Evolutionary conservation across 2,329 filamentous ascomycete genomes (phyloP), one percentile per base, ranked within the genome.

Genomic region (Polychaeton citri): DNA sequence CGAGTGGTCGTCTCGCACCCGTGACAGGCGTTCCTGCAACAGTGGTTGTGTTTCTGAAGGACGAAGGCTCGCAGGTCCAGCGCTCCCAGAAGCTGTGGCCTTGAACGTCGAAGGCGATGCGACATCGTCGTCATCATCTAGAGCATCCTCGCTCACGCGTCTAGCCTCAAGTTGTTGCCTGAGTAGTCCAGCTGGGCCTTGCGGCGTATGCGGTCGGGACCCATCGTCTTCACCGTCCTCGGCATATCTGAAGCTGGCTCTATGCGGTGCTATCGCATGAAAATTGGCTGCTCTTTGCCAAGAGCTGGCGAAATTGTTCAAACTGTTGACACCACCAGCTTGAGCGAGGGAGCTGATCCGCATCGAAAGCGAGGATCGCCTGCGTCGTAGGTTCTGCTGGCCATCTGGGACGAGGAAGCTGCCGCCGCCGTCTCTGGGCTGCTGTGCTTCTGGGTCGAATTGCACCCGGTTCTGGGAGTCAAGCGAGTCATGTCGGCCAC

Each of bases 201-300:
- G n/a, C n/a, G n/a, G n/a, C n/a, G n/a, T n/a, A n/a, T n/a, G n/a
- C n/a, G n/a, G n/a, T n/a, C n/a, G n/a, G n/a, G n/a, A n/a, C 12
- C 15, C 24, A 2, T 70, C 69, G 43, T 76, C 71, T 5, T 47
- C 52, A 2, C 54, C 55, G 34, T 57, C 57, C 6, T 60, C 60
- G 9, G 54, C 53, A 35, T 66, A 54, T 36, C 83, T 67, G 54
- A 93, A 85, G 21, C 82, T 79, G 10, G 78, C 76, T 12, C 78
- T 74, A 37, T 82, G 78, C 4, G 85, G 84, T 21, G 90, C 79
- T 47, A 94, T 83, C 57, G 95, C 87, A 44, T 76, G 73, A 59
- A 96, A 96, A 38, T 72, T 79, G 18, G 86, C 85, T 24, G 88
- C 88, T 55, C 88, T 78, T 60, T 88, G 84, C 81, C 86, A 94